Percentiles rank a stretch among this genome's conserved stretches.
Conservation (phyloP, 306 rosid species). For the Herpetospermum pedunculosum region DNA sequence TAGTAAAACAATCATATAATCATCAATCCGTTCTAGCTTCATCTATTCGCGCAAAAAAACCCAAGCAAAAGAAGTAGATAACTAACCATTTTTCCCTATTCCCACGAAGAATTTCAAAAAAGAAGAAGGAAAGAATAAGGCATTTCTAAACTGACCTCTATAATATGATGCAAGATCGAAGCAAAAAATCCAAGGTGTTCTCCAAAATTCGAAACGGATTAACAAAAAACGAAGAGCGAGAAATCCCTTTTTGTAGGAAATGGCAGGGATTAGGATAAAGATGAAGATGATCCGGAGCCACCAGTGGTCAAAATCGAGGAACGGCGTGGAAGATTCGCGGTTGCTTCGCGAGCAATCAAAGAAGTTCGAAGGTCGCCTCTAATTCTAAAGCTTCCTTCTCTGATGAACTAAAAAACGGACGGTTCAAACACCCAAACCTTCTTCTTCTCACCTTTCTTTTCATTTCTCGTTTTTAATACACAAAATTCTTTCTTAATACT, state of each 20-base stretch:
- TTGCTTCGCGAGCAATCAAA: conserved; percentile 1
- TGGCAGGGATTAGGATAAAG: not conserved
- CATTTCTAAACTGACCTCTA: not conserved
- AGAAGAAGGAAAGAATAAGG: not conserved
- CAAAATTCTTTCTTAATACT: too few relatives aligned
- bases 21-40: not conserved
- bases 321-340: not conserved
- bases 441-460: not conserved
- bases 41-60: not conserved
- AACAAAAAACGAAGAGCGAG: not conserved
- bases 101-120: not conserved
- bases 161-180: not conserved
- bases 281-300: not conserved
- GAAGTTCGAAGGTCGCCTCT: not conserved
- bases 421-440: not conserved
- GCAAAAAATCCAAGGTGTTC: not conserved
- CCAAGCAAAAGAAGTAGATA: not conserved
- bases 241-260: not conserved
- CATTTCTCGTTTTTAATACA: too few relatives aligned
- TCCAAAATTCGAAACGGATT: not conserved
- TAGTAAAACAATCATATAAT: not conserved
- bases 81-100: not conserved
- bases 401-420: not conserved
- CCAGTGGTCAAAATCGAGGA: not conserved
- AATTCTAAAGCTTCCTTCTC: not conserved